Evolutionary conservation across 805 yeast genomes (phyloP).

Genomic region (Cyberlindnera mississippiensis): DNA sequence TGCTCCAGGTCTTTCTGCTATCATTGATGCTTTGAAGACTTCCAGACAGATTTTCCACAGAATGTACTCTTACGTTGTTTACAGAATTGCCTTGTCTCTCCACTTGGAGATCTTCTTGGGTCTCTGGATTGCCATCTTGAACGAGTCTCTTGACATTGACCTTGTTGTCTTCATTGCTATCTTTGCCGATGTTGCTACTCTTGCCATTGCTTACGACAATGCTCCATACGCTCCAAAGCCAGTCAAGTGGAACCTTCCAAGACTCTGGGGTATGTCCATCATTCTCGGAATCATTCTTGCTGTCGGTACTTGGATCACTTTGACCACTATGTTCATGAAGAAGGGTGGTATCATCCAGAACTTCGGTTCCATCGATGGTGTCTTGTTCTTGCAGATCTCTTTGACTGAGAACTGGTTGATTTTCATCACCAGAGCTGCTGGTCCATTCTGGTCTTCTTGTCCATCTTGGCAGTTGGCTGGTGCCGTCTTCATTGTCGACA

Average conservation of each 20-base stretch:
- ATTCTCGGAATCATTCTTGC: constrained; percentile 84
- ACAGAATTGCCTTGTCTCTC: constrained; percentile 94
- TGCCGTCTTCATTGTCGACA: constrained; percentile 87
- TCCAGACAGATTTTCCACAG: constrained; percentile 98
- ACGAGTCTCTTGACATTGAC: constrained; percentile 81
- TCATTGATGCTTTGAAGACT: constrained; percentile 91
- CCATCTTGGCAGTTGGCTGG: constrained; percentile 98
- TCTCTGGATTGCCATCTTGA: constrained; percentile 93
- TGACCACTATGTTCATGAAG: constrained; percentile 88
- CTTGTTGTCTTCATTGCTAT: constrained; percentile 95
- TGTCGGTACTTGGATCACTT: constrained; percentile 89
- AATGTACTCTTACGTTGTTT: constrained; percentile 96
- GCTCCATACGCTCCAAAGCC: constrained; percentile 93
- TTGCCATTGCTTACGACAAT: constrained; percentile 95
- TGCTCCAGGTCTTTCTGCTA: constrained; percentile 94
- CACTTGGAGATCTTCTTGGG: constrained; percentile 94
- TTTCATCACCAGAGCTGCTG: constrained; percentile 94
- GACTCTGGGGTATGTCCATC: constrained; percentile 96
- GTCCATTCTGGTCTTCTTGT: constrained; percentile 96
- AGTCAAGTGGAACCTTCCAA: constrained; percentile 95
- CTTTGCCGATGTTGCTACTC: constrained; percentile 95
- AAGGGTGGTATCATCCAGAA: constrained; percentile 94
- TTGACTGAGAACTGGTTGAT: constrained; percentile 97
- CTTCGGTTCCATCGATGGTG: constrained; percentile 93
- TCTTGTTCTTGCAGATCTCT: constrained; percentile 88